Evolutionary conservation across 2,329 filamentous ascomycete genomes (phyloP), one percentile per base, ranked within the genome.

Genomic region (Alternaria panax): DNA sequence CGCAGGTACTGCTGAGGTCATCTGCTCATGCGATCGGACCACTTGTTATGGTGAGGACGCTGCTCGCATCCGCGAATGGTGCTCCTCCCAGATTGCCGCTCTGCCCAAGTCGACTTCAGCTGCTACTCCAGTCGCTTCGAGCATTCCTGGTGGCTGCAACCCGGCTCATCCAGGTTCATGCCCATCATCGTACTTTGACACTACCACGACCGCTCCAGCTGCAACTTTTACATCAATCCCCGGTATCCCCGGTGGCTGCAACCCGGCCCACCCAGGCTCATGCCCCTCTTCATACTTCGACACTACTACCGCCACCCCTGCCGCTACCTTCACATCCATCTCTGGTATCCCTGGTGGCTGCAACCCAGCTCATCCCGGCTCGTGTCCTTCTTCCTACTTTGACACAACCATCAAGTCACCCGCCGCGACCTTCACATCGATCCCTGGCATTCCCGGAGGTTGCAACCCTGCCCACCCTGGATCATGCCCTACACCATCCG

Each of bases 31-130:
- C 47, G 55, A 58, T 22, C 47, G 59, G 1, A 40, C 50, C n/a
- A 20, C 57, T 11, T 65, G 62, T n/a, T 9, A 48, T 3, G 62
- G 62, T 12, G 54, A 65, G 27, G 62, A 65, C 30, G 58, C 56
- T 11, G 59, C 53, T 2, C 57, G 62, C 11, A 50, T 45, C 24
- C 56, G 62, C 22, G 50, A 55, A n/a, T 65, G 22, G 40, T 65
- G 62, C 54, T 51, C 62, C 28, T 55, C 59, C 6, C 57, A 60
- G 4, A 65, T 60, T 8, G 56, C 62, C 4, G 47, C 34, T 24
- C 58, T 65, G 38, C 28, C 59, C 30, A 38, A 22, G 41, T 14
- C 56, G 7, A 63, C 61, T 16, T 28, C 51, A 20, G 51, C 34
- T n/a, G 36, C 54, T 5, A 47, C 45, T 11, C 40, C 57, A 28